phyloP scores from a whole-genome alignment of 768 basidiomycete species.

The Hypholoma sublateritium region DNA sequence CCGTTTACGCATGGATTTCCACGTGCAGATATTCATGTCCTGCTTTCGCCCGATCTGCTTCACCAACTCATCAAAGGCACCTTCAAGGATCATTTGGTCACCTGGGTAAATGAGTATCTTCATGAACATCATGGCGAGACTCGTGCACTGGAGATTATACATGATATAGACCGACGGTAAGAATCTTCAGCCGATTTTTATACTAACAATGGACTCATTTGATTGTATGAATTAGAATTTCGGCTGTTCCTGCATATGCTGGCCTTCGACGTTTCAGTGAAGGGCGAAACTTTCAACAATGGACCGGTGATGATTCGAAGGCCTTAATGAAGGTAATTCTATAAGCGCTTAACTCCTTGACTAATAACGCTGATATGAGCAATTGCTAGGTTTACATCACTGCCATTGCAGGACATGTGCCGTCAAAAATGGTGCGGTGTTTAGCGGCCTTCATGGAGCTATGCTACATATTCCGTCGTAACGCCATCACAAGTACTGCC shows the following conservation, averaged over 20 bases:
- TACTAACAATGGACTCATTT: not conserved
- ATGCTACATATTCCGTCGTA: constrained; percentile 24
- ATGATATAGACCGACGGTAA: constrained; percentile 38
- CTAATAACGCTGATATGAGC: not conserved
- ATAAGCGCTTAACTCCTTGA: not conserved
- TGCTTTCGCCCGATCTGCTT: constrained; percentile 33
- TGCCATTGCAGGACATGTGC: constrained; percentile 27
- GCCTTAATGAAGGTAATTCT: constrained; percentile 31
- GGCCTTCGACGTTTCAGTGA: constrained; percentile 22
- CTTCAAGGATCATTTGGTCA: constrained; percentile 41
- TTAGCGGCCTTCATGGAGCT: constrained; percentile 25
- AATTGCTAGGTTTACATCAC: constrained; percentile 23
- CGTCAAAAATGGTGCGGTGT: constrained; percentile 23
- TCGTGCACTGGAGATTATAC: constrained; percentile 25
- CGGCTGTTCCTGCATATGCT: constrained; percentile 20
- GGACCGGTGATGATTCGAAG: constrained; percentile 31
- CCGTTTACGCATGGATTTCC: constrained; percentile 33
- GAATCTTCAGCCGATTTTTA: constrained; percentile 1
- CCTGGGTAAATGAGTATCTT: constrained; percentile 36
- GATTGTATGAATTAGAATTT: constrained; percentile 13
- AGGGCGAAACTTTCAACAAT: constrained; percentile 22
- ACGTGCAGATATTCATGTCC: constrained; percentile 33
- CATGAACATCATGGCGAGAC: constrained; percentile 14
- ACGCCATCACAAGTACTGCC: constrained; percentile 15
- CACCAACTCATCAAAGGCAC: constrained; percentile 42